These are phyloP conservation scores for Coemansia sp. DNA, from an alignment of 192 early-diverging fungal genomes.

Conservation along the genomic window DNA sequence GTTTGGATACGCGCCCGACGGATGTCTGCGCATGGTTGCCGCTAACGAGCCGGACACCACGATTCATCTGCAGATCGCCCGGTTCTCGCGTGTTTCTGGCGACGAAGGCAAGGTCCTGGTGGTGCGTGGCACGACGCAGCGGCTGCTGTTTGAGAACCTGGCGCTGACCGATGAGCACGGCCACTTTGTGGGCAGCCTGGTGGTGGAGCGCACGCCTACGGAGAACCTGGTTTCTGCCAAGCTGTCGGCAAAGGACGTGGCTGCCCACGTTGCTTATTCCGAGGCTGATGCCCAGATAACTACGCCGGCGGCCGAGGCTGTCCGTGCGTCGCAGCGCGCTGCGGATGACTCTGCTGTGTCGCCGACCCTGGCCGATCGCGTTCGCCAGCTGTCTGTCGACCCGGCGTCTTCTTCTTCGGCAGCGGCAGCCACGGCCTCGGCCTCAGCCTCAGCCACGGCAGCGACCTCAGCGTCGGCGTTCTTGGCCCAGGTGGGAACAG, in stretches of 20 bases:
- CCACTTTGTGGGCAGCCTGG: conserved; percentile 25
- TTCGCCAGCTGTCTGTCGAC: conserved; percentile 35
- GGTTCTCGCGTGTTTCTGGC: conserved; percentile 41
- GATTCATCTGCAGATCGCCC: conserved; percentile 25
- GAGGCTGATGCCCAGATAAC: conserved; percentile 23
- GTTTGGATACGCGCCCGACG: conserved; percentile 32
- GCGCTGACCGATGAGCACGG: conserved; percentile 26
- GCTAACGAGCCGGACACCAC: neutral
- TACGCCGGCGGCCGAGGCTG: conserved; percentile 10
- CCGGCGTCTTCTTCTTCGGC: neutral
- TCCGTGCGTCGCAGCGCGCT: conserved; percentile 16
- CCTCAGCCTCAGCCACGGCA: neutral
- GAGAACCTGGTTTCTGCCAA: conserved; percentile 17
- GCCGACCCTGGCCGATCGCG: conserved; percentile 44
- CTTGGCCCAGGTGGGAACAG: neutral
- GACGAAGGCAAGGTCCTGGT: conserved; percentile 30
- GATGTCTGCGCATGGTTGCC: conserved; percentile 18
- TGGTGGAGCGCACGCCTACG: conserved; percentile 22
- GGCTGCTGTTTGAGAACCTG: conserved; percentile 43
- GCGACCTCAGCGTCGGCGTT: neutral
- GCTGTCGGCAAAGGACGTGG: neutral
- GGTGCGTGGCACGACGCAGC: conserved; percentile 33
- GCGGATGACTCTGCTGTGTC: neutral
- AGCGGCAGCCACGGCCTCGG: neutral
- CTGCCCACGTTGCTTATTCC: conserved; percentile 16